These are phyloP conservation scores for Lolium rigidum DNA, from an alignment of 176 grass and related monocot species.

Conservation along the genomic window DNA sequence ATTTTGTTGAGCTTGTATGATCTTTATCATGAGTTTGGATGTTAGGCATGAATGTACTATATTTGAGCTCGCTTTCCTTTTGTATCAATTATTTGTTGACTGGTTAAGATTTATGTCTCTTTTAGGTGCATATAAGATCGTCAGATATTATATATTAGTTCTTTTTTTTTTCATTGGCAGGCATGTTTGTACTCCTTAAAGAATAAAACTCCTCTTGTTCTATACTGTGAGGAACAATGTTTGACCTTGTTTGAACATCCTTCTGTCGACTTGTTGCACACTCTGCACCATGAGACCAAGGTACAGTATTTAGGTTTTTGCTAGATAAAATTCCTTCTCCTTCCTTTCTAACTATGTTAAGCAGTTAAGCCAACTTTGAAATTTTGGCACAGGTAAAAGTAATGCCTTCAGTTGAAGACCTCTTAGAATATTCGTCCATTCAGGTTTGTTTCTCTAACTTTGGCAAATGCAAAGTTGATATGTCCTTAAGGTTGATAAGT, in stretches of 20 bases:
- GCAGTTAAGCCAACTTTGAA: constrained; percentile 13
- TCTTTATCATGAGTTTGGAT: constrained; percentile 33
- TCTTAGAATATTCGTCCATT: constrained; percentile 68
- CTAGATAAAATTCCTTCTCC: constrained; percentile 8
- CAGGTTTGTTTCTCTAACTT: constrained; percentile 65
- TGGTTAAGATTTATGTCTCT: constrained; percentile 1
- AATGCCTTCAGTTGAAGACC: constrained; percentile 70
- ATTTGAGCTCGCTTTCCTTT: not conserved
- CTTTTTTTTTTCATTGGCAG: constrained; percentile 50
- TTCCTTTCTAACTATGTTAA: constrained; percentile 23
- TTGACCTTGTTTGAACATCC: constrained; percentile 81
- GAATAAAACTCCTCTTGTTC: constrained; percentile 80
- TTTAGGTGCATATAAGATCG: not conserved
- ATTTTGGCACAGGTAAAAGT: constrained; percentile 62
- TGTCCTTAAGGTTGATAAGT: constrained; percentile 12
- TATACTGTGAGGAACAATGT: constrained; percentile 66
- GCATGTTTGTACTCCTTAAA: constrained; percentile 82
- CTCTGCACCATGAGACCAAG: constrained; percentile 80
- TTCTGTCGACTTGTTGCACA: constrained; percentile 64
- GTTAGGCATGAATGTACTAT: not conserved
- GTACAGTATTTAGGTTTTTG: constrained; percentile 42
- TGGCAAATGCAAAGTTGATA: constrained; percentile 10
- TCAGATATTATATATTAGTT: constrained; percentile 6
- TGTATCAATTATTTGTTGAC: not conserved
- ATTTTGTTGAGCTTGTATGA: not conserved